Evolutionary conservation across 225 moss, liverwort and hornwort species (phyloP), one percentile per base, ranked within the genome.

Genomic region (Marchantia polymorpha): DNA sequence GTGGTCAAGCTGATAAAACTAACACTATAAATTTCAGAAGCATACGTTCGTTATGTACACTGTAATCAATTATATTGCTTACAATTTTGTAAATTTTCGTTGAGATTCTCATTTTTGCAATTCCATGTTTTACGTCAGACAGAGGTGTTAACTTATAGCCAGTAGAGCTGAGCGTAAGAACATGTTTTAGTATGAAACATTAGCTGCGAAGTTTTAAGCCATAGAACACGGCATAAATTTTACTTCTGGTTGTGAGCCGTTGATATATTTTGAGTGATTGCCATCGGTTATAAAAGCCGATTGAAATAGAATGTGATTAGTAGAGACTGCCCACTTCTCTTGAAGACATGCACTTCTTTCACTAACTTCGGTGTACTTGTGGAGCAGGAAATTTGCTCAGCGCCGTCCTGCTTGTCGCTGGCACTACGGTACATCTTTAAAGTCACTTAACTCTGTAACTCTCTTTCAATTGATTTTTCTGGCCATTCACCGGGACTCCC

Each of bases 361-460:
- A 48, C n/a, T n/a, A n/a, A n/a, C 27, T 70, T 3, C 69, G 22
- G 47, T 70, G 69, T 22, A 69, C n/a, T n/a, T n/a, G n/a, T 48
- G 83, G 76, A 80, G 54, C 91, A 96, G 96, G 96, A 27, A 90
- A 87, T 76, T 75, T 96, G 19, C n/a, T 81, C 15, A 91, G 91
- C 54, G 89, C 96, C 70, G 87, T 92, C 81, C 91, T 96, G 68
- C 84, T 96, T 50, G 89, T 96, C 63, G 92, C 94, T 51, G 96
- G 96, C 79, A 96, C 96, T 4, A 96, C 92, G 70, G 91, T 91
- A 87, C 52, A 68, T 19, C 30, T 64, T 71, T 30, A 53, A 26
- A 25, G 61, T 5, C 39, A 15, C 46, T 69, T 0, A 49, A 29
- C 49, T 55, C 7, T 48, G 29, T 9, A 27, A 7, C 71, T 51